phyloP scores from a whole-genome alignment of 2,329 filamentous ascomycete species.

The Colletotrichum navitas region DNA sequence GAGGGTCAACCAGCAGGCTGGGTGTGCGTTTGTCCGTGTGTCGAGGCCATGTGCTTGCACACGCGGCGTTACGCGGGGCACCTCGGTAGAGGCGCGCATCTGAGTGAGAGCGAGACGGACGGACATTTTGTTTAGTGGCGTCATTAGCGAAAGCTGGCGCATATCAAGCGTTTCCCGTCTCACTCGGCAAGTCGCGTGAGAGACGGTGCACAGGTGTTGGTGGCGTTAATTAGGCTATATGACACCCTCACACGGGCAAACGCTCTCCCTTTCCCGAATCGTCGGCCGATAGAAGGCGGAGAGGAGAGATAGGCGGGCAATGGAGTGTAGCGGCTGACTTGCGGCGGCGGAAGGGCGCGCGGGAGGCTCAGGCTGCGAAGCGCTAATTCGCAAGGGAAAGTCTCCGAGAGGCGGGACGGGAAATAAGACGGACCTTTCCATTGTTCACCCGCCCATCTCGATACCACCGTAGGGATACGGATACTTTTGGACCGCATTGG shows the following conservation, averaged over 20 bases:
- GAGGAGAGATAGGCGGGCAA: constrained; percentile 8
- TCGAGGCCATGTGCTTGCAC: constrained; percentile 17
- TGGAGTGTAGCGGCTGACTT: constrained; percentile 18
- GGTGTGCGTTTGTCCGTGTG: constrained; percentile 3
- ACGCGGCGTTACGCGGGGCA: constrained; percentile 25
- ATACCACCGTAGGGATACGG: background rate
- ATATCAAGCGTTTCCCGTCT: constrained; percentile 10
- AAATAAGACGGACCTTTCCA: background rate
- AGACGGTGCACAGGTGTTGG: background rate
- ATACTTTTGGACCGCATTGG: background rate
- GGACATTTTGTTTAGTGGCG: constrained; percentile 25
- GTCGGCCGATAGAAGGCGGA: constrained; percentile 27
- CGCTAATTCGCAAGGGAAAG: constrained; percentile 7
- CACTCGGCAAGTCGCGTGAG: background rate
- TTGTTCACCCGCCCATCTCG: too few relatives aligned
- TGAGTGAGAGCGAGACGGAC: constrained; percentile 33
- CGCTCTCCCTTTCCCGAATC: background rate
- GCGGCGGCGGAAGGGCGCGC: constrained; percentile 24
- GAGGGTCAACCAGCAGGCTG: constrained; percentile 11
- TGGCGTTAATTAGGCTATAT: background rate
- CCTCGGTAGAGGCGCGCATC: background rate
- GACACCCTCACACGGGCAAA: background rate
- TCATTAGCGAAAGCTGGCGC: constrained; percentile 26
- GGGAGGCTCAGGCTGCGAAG: constrained; percentile 18
- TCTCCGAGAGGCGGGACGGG: constrained; percentile 22